Evolutionary conservation across 129 eudicot genomes (phyloP).

Genomic region (Chrysanthemum makinoi): DNA sequence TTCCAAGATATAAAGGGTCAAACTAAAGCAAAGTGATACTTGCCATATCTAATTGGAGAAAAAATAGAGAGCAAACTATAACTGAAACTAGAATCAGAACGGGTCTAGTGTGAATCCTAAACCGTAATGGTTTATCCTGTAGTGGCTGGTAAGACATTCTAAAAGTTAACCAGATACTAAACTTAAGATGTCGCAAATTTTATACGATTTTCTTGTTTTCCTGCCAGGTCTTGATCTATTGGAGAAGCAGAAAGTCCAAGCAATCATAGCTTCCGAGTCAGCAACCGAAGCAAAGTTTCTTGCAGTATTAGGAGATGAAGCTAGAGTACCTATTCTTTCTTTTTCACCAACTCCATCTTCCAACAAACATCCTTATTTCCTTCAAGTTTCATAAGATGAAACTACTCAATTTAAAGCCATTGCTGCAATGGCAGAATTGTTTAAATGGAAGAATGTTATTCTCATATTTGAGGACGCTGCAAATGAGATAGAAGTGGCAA

Average conservation of each 20-base stretch:
- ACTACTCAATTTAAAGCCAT: conserved; percentile 35
- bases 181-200: background rate
- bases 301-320: background rate
- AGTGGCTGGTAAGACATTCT: too few species aligned
- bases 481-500: conserved; percentile 20
- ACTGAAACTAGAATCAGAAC: too few species aligned
- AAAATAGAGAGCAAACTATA: too few species aligned
- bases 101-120: too few species aligned
- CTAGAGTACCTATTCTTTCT: conserved; percentile 46
- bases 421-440: conserved; percentile 33
- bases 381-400: conserved; percentile 40
- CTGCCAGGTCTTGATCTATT: conserved; percentile 43
- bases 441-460: conserved; percentile 28
- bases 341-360: conserved; percentile 30
- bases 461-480: conserved; percentile 39
- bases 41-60: too few species aligned
- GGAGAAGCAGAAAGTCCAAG: conserved; percentile 34
- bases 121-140: too few species aligned
- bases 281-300: conserved; percentile 10
- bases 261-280: conserved; percentile 38
- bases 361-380: conserved; percentile 30
- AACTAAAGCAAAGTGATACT: too few species aligned
- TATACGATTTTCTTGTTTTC: background rate
- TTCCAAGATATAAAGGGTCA: too few species aligned
- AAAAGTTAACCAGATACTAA: background rate